Evolutionary conservation across 1,284 basidiomycete genomes (phyloP).

Genomic region (Xerocomus minutiporus): DNA sequence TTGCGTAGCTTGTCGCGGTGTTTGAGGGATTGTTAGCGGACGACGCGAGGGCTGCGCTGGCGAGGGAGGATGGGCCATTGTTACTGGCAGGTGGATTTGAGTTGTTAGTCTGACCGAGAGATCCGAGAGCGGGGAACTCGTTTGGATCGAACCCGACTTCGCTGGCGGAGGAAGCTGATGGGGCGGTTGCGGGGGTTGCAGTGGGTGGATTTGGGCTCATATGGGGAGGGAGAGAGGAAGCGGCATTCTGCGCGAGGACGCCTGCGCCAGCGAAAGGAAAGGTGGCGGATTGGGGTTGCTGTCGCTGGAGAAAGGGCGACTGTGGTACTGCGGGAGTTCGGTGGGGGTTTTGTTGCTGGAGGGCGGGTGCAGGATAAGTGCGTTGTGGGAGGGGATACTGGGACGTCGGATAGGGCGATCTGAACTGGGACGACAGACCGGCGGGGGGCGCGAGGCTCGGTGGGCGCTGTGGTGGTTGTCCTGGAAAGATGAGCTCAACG

Average conservation of each 20-base stretch:
- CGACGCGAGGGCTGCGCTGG: conserved; percentile 20
- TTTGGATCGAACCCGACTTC: conserved; percentile 80
- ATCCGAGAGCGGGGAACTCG: conserved; percentile 80
- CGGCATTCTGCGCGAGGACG: conserved; percentile 52
- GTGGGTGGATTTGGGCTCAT: conserved; percentile 46
- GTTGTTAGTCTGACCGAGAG: conserved; percentile 41
- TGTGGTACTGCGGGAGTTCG: conserved; percentile 56
- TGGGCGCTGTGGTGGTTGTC: conserved; percentile 74
- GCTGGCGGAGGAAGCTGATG: conserved; percentile 59
- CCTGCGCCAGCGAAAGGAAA: conserved; percentile 51
- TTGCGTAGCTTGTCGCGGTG: conserved; percentile 63
- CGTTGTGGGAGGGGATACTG: conserved; percentile 61
- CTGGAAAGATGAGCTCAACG: conserved; percentile 34
- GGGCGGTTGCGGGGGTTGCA: conserved; percentile 41
- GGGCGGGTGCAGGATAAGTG: conserved; percentile 45
- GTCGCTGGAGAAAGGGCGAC: conserved; percentile 58
- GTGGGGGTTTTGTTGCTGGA: conserved; percentile 53
- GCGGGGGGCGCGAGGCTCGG: conserved; percentile 67
- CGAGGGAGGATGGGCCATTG: conserved; percentile 30
- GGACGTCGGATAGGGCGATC: conserved; percentile 52
- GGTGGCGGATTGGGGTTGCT: conserved; percentile 46
- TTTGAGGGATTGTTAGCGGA: conserved; percentile 34
- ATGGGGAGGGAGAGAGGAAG: conserved; percentile 50
- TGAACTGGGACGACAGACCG: conserved; percentile 56
- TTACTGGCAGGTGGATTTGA: conserved; percentile 32